phyloP scores from a whole-genome alignment of 1,284 basidiomycete species.

The Leccinum subrobustum region DNA sequence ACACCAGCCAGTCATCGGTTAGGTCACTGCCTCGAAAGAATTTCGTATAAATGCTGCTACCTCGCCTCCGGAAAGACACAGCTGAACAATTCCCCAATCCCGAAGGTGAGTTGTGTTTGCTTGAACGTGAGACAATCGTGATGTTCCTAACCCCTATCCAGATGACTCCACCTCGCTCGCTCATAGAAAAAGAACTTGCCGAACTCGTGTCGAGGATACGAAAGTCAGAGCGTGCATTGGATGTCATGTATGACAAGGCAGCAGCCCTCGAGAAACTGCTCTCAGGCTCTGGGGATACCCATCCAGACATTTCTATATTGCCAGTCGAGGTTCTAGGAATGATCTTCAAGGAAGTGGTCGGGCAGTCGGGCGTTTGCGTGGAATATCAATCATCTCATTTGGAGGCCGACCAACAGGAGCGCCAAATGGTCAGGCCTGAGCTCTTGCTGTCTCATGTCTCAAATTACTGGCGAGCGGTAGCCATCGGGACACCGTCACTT shows the following conservation, averaged over 20 bases:
- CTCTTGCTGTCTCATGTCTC: conserved; percentile 33
- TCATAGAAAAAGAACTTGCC: conserved; percentile 14
- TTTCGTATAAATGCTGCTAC: conserved; percentile 18
- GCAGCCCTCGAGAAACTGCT: conserved; percentile 14
- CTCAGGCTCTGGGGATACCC: background rate
- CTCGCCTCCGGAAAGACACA: background rate
- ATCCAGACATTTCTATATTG: conserved; percentile 13
- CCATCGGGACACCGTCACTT: conserved; percentile 21
- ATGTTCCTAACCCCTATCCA: background rate
- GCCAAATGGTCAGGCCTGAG: conserved; percentile 20
- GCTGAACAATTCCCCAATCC: background rate
- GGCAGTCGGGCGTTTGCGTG: conserved; percentile 1
- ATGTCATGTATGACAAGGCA: conserved; percentile 20
- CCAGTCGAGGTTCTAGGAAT: conserved; percentile 29
- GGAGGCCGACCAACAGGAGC: conserved; percentile 8
- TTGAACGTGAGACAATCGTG: background rate
- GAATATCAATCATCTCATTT: conserved; percentile 1
- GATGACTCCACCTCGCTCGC: conserved; percentile 11
- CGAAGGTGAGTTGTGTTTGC: conserved; percentile 14
- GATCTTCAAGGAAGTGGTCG: conserved; percentile 22
- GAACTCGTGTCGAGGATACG: conserved; percentile 23
- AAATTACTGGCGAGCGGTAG: conserved; percentile 29
- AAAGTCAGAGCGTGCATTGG: conserved; percentile 21
- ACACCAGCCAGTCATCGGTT: background rate
- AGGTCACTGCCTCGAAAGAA: conserved; percentile 11